A percentile compares a stretch with the other conserved stretches of the same genome.
Evolutionary conservation across 768 basidiomycete species (phyloP).

Genomic region (Hygrocybe punicea): DNA sequence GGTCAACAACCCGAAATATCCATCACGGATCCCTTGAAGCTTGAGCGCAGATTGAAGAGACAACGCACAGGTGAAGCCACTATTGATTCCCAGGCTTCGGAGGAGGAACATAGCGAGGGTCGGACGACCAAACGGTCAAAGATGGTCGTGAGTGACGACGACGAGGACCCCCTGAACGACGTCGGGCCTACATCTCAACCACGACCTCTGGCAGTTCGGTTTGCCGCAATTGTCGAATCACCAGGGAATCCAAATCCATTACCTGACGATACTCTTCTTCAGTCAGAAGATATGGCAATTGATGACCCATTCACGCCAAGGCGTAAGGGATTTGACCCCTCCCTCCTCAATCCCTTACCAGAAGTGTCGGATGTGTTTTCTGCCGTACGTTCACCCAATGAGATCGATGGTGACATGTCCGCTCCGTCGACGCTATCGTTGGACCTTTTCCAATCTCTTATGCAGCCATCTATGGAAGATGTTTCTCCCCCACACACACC

Average conservation of each 20-base stretch:
- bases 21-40: conserved; percentile 70
- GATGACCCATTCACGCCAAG: conserved; percentile 6
- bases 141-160: conserved; percentile 44
- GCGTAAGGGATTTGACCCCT: conserved; percentile 11
- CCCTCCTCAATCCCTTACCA: conserved; percentile 17
- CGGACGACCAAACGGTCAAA: conserved; percentile 58
- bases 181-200: conserved; percentile 32
- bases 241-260: conserved; percentile 2
- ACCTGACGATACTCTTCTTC: neutral
- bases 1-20: conserved; percentile 67
- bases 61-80: conserved; percentile 57
- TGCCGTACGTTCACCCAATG: conserved; percentile 10
- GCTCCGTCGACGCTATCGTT: neutral
- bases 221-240: conserved; percentile 36
- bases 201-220: conserved; percentile 44
- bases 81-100: conserved; percentile 50
- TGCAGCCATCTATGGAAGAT: conserved; percentile 12
- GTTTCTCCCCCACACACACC: conserved; percentile 21
- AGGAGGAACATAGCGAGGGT: conserved; percentile 47
- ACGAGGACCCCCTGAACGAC: conserved; percentile 50
- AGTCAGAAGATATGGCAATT: conserved; percentile 8
- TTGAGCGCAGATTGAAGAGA: conserved; percentile 74
- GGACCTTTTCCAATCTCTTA: neutral
- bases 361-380: conserved; percentile 1
- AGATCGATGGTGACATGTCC: neutral